These are phyloP conservation scores for Colletotrichum godetiae DNA, from an alignment of 2,329 filamentous ascomycete species.

Conservation along the genomic window DNA sequence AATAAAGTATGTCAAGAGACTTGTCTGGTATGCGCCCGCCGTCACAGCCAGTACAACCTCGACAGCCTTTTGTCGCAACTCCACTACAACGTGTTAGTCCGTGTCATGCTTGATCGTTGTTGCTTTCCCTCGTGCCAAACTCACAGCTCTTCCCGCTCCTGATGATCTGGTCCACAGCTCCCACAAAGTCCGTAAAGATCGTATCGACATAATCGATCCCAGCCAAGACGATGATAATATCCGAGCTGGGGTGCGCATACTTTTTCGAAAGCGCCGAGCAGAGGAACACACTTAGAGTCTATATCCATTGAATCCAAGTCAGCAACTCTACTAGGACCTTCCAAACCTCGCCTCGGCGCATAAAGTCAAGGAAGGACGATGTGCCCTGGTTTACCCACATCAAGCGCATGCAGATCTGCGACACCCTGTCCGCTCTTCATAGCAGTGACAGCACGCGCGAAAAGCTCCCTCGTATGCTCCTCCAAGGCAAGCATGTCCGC, in stretches of 20 bases:
- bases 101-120: neutral
- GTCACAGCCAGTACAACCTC: constrained; percentile 85
- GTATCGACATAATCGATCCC: constrained; percentile 89
- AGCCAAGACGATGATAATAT: constrained; percentile 90
- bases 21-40: constrained; percentile 95
- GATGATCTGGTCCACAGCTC: constrained; percentile 83
- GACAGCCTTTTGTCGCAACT: constrained; percentile 82
- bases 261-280: constrained; percentile 85
- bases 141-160: constrained; percentile 78
- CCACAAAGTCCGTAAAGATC: constrained; percentile 89
- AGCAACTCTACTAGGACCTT: neutral
- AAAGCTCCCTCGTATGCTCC: constrained; percentile 82
- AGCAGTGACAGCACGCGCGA: constrained; percentile 76
- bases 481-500: constrained; percentile 83
- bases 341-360: neutral
- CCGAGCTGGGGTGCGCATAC: constrained; percentile 94
- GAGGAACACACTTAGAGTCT: constrained; percentile 93
- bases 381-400: constrained; percentile 67
- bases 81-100: constrained; percentile 63
- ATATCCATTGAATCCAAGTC: constrained; percentile 18
- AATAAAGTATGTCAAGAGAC: constrained; percentile 92
- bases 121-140: constrained; percentile 44
- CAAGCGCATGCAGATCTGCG: constrained; percentile 82
- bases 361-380: neutral
- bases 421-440: constrained; percentile 71